Evolutionary conservation across 192 early-diverging fungal species (phyloP), one percentile per base, ranked within the genome.

Genomic region (Coemansia sp.): DNA sequence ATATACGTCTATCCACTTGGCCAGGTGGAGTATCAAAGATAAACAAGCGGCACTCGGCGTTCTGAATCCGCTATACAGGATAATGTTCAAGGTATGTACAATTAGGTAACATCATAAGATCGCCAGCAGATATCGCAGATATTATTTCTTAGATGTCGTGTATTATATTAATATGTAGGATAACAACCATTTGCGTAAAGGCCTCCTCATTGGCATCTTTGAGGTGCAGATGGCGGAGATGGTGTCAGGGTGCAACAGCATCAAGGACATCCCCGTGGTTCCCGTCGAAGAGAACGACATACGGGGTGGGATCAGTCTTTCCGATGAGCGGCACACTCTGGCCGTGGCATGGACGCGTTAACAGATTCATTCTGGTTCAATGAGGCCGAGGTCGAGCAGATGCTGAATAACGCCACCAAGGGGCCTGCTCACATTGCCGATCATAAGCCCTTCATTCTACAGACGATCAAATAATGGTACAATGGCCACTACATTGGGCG

Each of bases 151-250:
- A 34, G 32, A 34, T 34, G 3, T 5, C 6, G 6, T 34, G 3
- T 34, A 3, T 34, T 34, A 34, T 34, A 34, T 34, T 34, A 34
- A 34, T 22, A 22, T 50, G 17, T 51, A 51, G 48, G 48, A 78
- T 41, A 77, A 77, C 34, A 3, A 62, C 13, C 0, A 69, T 29
- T 17, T 77, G 8, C 53, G 9, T 8, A 78, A 78, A 36, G 70
- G 76, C 5, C 46, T 79, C 0, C 65, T 79, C 6, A 29, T 71
- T 6, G 72, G 77, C 11, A 65, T 79, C 17, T 79, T 74, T 44
- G 72, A 74, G 65, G 65, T 79, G 19, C 68, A 68, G 15, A 48
- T 79, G 61, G 70, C 77, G 4, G 71, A 70, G 61, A 73, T 74
- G 61, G 77, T 60, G 1, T 79, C 71, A 0, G 77, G 71, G 0